A percentile compares a stretch with the other conserved stretches of the same genome.
phyloP scores from a whole-genome alignment of 176 grass and related monocot genomes.

The Puccinellia tenuiflora region DNA sequence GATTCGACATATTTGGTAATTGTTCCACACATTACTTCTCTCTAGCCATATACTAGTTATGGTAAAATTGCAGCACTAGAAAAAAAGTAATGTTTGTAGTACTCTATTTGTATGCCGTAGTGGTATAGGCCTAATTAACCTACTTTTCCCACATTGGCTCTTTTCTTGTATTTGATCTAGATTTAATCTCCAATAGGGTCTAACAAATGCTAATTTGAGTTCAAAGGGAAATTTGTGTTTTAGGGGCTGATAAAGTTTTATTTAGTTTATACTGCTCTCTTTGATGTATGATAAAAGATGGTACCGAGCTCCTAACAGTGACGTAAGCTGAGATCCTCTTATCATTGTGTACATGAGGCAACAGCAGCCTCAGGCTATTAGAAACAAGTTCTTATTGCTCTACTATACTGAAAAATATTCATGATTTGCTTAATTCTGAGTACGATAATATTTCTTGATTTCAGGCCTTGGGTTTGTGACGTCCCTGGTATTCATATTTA shows the following conservation, averaged over 20 bases:
- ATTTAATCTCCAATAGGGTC: not conserved
- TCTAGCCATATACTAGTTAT: slow-evolving; percentile 19
- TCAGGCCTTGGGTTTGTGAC: slow-evolving; percentile 98
- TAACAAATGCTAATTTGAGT: not conserved
- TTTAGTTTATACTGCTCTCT: not conserved
- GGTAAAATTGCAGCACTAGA: not conserved
- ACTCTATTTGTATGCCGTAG: not conserved
- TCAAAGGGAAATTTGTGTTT: not conserved
- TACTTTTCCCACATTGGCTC: not conserved
- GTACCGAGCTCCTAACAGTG: not conserved
- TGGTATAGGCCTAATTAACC: not conserved
- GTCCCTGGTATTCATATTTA: slow-evolving; percentile 86
- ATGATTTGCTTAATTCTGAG: not conserved
- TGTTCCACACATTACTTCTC: not conserved
- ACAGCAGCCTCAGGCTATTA: not conserved
- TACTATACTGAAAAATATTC: not conserved
- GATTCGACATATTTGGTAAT: slow-evolving; percentile 90
- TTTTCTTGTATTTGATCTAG: not conserved
- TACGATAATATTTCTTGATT: slow-evolving; percentile 35
- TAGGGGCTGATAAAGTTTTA: not conserved
- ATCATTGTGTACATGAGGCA: not conserved
- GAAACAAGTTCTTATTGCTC: not conserved
- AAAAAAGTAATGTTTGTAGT: not conserved
- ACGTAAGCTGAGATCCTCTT: not conserved
- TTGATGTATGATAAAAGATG: not conserved